Evolutionary conservation across 768 basidiomycete species (phyloP).

Genomic region (Auricularia sp.): DNA sequence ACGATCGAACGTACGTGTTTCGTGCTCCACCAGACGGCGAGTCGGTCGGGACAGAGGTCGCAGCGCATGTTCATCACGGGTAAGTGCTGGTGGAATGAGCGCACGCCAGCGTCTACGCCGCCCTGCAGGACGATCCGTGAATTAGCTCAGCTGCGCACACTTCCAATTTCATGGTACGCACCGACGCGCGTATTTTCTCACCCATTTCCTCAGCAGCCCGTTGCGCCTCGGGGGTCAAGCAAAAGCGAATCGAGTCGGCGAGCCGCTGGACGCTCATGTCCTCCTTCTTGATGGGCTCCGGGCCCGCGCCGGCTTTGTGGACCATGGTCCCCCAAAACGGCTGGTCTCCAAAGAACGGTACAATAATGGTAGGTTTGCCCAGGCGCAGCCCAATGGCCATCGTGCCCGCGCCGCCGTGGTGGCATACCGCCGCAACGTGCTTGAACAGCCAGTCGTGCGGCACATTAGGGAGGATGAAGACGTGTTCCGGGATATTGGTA

Average conservation of each 20-base stretch:
- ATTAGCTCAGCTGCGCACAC: neutral
- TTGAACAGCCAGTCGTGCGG: conserved; percentile 61
- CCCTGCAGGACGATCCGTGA: conserved; percentile 22
- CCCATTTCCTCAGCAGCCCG: conserved; percentile 39
- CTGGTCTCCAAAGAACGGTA: conserved; percentile 62
- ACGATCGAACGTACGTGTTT: conserved; percentile 26
- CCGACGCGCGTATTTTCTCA: conserved; percentile 40
- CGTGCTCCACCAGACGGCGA: conserved; percentile 52
- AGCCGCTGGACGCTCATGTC: conserved; percentile 39
- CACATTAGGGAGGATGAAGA: conserved; percentile 53
- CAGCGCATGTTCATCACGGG: conserved; percentile 56
- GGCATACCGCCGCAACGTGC: conserved; percentile 47
- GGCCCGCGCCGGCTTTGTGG: conserved; percentile 49
- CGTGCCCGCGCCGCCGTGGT: conserved; percentile 60
- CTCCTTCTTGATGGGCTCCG: conserved; percentile 47
- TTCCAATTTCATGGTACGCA: conserved; percentile 12
- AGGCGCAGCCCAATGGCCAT: conserved; percentile 52
- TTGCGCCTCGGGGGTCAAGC: conserved; percentile 35
- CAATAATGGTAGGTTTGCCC: conserved; percentile 49
- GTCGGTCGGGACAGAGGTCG: conserved; percentile 39
- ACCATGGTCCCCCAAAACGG: conserved; percentile 52
- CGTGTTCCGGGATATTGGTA: conserved; percentile 35
- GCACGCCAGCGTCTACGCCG: conserved; percentile 36
- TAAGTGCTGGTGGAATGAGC: conserved; percentile 49
- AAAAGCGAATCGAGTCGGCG: conserved; percentile 41